These are phyloP conservation scores for Mortierella sp. DNA, from an alignment of 371 early-diverging fungal genomes.

Conservation along the genomic window DNA sequence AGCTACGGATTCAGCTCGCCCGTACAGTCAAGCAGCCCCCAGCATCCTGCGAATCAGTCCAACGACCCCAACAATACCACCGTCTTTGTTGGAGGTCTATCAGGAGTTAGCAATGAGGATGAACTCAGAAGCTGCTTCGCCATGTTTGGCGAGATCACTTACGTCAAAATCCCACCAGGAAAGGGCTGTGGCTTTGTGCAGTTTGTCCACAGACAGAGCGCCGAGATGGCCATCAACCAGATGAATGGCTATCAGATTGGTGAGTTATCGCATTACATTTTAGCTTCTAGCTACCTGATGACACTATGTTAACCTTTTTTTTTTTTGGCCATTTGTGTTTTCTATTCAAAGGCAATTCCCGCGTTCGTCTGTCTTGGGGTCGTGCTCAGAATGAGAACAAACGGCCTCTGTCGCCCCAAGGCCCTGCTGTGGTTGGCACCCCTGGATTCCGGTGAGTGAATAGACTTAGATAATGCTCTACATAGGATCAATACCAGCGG, in stretches of 20 bases:
- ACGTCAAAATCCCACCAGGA: conserved; percentile 93
- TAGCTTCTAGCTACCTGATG: background rate
- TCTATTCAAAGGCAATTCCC: conserved; percentile 68
- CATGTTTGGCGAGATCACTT: conserved; percentile 89
- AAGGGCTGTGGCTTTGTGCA: conserved; percentile 97
- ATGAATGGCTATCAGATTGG: conserved; percentile 91
- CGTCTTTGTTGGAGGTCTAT: conserved; percentile 94
- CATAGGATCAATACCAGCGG: background rate
- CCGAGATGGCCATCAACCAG: conserved; percentile 89
- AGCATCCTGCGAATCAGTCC: conserved; percentile 53
- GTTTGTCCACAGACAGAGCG: conserved; percentile 82
- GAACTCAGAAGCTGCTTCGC: conserved; percentile 83
- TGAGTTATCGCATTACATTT: conserved; percentile 19
- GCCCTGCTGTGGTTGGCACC: conserved; percentile 30
- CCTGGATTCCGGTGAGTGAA: conserved; percentile 33
- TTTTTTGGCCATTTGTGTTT: background rate
- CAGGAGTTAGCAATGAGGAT: conserved; percentile 83
- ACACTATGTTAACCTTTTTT: conserved; percentile 1
- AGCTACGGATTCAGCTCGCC: conserved; percentile 60
- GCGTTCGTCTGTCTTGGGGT: conserved; percentile 93
- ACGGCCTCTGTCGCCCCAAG: conserved; percentile 45
- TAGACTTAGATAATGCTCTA: background rate
- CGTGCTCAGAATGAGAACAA: conserved; percentile 76
- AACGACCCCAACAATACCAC: conserved; percentile 93
- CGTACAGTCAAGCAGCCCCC: conserved; percentile 55